Base-by-base conservation (phyloP, 2,329 filamentous ascomycete genomes). In the Penicillium sp. region DNA sequence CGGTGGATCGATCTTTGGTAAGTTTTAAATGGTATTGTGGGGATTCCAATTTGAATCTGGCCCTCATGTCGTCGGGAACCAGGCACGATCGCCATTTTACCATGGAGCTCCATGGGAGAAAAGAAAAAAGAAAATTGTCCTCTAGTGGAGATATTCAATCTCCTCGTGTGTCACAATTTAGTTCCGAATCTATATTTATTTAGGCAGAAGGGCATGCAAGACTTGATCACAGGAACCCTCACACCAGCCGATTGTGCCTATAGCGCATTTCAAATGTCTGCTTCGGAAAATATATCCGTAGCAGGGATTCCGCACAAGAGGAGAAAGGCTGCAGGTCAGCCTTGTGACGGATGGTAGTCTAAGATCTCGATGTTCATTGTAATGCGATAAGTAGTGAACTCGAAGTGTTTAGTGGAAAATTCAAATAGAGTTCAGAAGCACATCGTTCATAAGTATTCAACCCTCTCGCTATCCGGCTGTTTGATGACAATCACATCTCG, bases 1-100 rank as follows among this genome's bases (percentile, higher is more conserved):
- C 40, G 35, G 60, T 61, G 58, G 60, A 37, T 57, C 60, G 28
- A 40, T 28, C n/a, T n/a, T 13, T 9, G 26, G 15, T 24, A 17
- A 17, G 30, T 28, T n/a, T 35, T 28, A 33, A 42, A 33, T 33
- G 37, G 40, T 19, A 15, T 15, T 45, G 38, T 56, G 38, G 53
- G 24, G 53, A 35, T 38, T 24, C 4, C 51, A 26, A 40, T 40
- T 40, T 53, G 22, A 24, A 35, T 9, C 24, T 19, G 19, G 22
- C 22, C 51, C 22, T 4, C 13, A 53, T 19, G 35, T 53, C 22
- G 28, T 24, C 22, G 24, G 26, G 24, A 28, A 24, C 24, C 24
- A 15, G 24, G 44, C 15, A 47, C 24, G 44, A 47, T 17, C 24
- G 22, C 10, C 10, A 17, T 26, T 22, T 37, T 10, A 7, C 30